These are phyloP conservation scores for Dissophora globulifera DNA, from an alignment of 192 early-diverging fungal species.

Conservation along the genomic window DNA sequence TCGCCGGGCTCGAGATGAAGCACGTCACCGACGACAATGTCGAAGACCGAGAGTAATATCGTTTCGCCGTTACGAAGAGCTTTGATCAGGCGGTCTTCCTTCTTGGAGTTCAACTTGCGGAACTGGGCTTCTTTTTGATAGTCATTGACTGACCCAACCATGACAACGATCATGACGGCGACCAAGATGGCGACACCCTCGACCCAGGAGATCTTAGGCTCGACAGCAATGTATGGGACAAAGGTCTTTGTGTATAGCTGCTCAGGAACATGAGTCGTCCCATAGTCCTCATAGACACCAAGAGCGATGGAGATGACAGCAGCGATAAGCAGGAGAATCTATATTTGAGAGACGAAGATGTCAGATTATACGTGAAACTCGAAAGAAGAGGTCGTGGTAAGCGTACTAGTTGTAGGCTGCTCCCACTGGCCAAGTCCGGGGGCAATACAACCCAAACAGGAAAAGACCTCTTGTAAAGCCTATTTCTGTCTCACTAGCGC, in stretches of 20 bases:
- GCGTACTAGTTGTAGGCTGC: no score
- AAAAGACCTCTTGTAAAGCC: no score
- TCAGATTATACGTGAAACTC: no score
- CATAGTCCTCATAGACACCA: conserved; percentile 82
- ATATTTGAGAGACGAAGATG: background rate
- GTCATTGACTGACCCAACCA: conserved; percentile 81
- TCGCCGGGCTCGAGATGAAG: conserved; percentile 89
- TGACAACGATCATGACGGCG: conserved; percentile 79
- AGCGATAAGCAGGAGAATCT: conserved; percentile 79
- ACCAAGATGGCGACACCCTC: conserved; percentile 88
- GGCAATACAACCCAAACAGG: no score
- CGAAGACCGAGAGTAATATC: conserved; percentile 74
- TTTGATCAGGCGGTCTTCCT: conserved; percentile 81
- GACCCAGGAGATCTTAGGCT: conserved; percentile 76
- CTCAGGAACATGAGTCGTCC: conserved; percentile 48
- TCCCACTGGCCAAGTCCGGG: no score
- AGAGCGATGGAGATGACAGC: conserved; percentile 80
- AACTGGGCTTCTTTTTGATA: conserved; percentile 88
- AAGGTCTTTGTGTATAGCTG: conserved; percentile 29
- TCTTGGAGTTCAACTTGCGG: conserved; percentile 82
- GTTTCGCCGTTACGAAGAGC: conserved; percentile 77
- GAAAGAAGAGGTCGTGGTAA: no score
- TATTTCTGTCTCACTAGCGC: no score
- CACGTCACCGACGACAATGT: conserved; percentile 91
- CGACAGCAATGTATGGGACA: background rate